These are phyloP conservation scores for Neckera pumila DNA, from an alignment of 225 moss, liverwort and hornwort species.

Conservation along the genomic window DNA sequence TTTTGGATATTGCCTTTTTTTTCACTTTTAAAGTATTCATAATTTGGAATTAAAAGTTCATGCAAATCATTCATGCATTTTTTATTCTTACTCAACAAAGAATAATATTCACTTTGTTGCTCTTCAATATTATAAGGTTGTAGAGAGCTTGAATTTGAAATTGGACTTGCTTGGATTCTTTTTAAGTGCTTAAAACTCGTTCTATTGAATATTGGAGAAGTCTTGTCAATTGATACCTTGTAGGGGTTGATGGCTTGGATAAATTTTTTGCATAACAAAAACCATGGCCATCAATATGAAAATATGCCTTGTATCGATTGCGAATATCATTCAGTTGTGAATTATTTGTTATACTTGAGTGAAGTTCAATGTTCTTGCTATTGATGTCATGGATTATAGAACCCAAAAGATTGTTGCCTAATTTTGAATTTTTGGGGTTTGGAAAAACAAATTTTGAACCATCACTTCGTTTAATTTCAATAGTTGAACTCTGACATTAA, in stretches of 20 bases:
- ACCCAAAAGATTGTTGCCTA: not conserved
- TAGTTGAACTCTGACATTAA: not conserved
- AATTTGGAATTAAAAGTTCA: not conserved
- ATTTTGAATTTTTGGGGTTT: not conserved
- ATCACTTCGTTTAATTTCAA: constrained; percentile 4
- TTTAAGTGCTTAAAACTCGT: not conserved
- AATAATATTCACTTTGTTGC: not conserved
- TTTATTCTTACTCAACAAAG: not conserved
- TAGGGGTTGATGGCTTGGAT: not conserved
- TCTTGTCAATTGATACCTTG: not conserved
- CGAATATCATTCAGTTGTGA: not conserved
- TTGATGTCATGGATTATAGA: not conserved
- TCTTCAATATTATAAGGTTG: not conserved
- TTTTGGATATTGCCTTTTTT: not conserved
- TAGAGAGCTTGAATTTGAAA: not conserved
- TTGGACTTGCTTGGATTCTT: not conserved
- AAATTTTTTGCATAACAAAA: constrained; percentile 4
- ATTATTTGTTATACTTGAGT: not conserved
- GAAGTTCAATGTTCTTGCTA: not conserved
- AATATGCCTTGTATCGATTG: constrained; percentile 7
- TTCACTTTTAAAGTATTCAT: not conserved
- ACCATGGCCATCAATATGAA: constrained; percentile 2
- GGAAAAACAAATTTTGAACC: not conserved
- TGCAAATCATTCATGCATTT: not conserved
- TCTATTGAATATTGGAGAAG: not conserved